Base-by-base conservation (phyloP, 2,329 filamentous ascomycete species). In the Grosmannia serpens region DNA sequence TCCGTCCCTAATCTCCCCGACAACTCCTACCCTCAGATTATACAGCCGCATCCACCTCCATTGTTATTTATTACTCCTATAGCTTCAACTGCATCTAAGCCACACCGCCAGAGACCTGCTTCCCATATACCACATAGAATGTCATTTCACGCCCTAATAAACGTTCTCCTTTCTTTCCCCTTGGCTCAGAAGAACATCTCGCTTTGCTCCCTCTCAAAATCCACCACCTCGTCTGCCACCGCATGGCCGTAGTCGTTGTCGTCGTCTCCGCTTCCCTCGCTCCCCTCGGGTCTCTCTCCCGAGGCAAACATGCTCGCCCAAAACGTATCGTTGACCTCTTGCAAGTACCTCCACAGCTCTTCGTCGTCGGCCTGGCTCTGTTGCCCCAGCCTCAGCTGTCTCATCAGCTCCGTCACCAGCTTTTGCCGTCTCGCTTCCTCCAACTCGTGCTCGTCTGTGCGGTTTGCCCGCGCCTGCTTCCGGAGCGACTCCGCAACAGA, bases 311-410 rank as follows among this genome's bases (percentile, higher is more conserved):
- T 91, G 9, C 81, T 75, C 5, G 76, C 64, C 9, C 88, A 77
- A 66, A 96, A 96, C 57, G 95, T 88, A 54, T 79, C 79, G 67
- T 92, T 89, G 15, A 94, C 70, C 61, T 79, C 79, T 58, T 72
- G 75, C 51, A 94, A 70, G 78, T 88, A 91, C 51, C 73, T 74
- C 24, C 75, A 73, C 33, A 96, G 71, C 0, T 82, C 76, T 2
- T 79, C 77, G 0, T 85, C 82, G 35, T 86, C 77, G 76, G 91
- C 85, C 0, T 74, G 76, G 0, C 86, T 85, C 20, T 83, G 76
- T 1, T 77, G 74, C 1, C 60, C 63, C 20, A 63, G 47, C 47
- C 26, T 35, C 26, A 64, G 0, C 87, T 86, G 62, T 60, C 94
- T 87, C 15, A 81, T 68, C 29, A 96, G 74, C 52, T 88, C 84